Evolutionary conservation across 306 rosid species (phyloP), one percentile per base, ranked within the genome.

Genomic region (Abrus pulchellus): DNA sequence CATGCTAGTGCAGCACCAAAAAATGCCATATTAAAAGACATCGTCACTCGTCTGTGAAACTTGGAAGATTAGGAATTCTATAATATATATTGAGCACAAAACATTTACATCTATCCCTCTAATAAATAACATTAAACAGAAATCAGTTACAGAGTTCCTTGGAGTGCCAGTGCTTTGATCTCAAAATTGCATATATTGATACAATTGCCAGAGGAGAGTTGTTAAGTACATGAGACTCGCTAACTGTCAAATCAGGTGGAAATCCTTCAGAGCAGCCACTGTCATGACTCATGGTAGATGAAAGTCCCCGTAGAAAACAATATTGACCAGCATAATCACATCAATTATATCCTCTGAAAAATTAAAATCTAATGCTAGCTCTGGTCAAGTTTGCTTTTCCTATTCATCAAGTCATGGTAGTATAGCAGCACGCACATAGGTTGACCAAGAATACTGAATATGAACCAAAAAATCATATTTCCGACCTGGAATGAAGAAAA

Each of bases 391-490:
- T 80, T 75, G 68, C 80, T 89, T 63, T 90, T 86, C 28, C 93
- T 83, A 82, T 90, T 96, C 97, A 96, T 86, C 92, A 92, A 76
- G 85, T 96, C 99, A 28, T 96, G 99, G 84, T 96, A 96, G 71
- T 96, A 96, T 6, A 96, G 85, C 71, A 96, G 93, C 57, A 96
- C 82, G 13, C 94, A 89, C 98, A 92, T 93, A n/a, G 98, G 99
- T 85, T 96, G 99, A 14, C 99, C 99, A 50, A 96, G 88, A 56
- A 96, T 93, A 77, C 97, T 27, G 82, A 96, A 96, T 74, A 86
- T 71, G 91, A 92, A 92, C 99, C 99, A 96, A 83, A 96, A 93
- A 68, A 90, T 83, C 93, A 93, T 96, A 72, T 96, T 96, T 63
- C 99, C 99, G 61, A 90, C 97, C 99, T 96, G 87, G 40, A 34